Evolutionary conservation across 768 basidiomycete species (phyloP).

Genomic region (Nevesoporus exiguus): DNA sequence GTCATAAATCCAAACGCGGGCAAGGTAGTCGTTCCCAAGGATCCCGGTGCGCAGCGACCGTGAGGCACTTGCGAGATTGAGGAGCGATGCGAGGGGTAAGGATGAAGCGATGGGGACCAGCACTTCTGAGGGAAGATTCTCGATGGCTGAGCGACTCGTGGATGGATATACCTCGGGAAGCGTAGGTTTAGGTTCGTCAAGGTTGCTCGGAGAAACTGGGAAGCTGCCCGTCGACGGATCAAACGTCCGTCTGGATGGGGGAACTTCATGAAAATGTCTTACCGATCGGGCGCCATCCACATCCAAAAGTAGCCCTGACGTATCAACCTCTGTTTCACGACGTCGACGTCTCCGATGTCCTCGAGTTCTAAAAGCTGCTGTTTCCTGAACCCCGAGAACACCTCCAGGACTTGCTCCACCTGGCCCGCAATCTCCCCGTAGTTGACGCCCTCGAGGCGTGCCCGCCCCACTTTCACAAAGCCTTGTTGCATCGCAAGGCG

Average conservation of each 20-base stretch:
- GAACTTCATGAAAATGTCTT: background rate
- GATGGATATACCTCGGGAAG: background rate
- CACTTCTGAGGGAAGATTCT: background rate
- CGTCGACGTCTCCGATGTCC: background rate
- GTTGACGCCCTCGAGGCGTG: background rate
- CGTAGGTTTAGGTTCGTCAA: background rate
- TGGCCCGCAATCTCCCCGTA: background rate
- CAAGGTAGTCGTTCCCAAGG: background rate
- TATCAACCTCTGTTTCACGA: background rate
- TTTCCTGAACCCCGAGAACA: background rate
- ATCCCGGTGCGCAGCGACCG: background rate
- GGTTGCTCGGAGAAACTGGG: background rate
- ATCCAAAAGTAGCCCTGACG: background rate
- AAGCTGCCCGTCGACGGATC: background rate
- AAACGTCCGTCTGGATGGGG: background rate
- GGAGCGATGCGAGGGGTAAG: background rate
- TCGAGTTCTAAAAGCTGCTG: background rate
- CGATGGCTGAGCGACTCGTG: background rate
- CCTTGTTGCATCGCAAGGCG: background rate
- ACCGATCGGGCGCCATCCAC: constrained; percentile 2
- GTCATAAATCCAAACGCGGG: background rate
- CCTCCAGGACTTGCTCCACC: background rate
- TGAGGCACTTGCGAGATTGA: background rate
- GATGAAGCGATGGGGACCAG: background rate
- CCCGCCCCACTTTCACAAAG: too few relatives aligned